phyloP scores from a whole-genome alignment of 441 rosid genomes.

The Mallotus repandus region DNA sequence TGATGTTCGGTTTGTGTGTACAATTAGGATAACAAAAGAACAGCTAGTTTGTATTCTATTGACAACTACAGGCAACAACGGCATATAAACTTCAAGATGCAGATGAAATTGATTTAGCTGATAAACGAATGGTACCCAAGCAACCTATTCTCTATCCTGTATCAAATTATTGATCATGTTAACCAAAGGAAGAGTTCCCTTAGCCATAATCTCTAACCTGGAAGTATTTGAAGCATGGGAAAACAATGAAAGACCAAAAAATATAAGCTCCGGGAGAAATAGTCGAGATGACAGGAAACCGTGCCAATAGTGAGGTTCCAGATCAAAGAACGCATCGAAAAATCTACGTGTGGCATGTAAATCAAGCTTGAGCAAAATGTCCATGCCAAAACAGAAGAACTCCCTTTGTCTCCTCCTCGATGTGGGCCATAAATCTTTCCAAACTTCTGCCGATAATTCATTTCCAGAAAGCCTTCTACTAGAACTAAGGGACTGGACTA shows the following conservation, averaged over 20 bases:
- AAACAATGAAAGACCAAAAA: constrained; percentile 81
- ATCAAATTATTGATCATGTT: constrained; percentile 80
- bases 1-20: not conserved
- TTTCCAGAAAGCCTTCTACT: constrained; percentile 42
- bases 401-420: constrained; percentile 90
- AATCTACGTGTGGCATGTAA: constrained; percentile 78
- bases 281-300: constrained; percentile 92
- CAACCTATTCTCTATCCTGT: constrained; percentile 64
- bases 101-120: constrained; percentile 20
- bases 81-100: constrained; percentile 10
- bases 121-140: constrained; percentile 15
- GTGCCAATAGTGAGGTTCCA: constrained; percentile 94
- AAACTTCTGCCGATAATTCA: constrained; percentile 67
- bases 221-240: constrained; percentile 81
- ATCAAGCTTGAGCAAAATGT: constrained; percentile 79
- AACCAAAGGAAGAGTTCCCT: constrained; percentile 86
- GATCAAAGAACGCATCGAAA: constrained; percentile 81
- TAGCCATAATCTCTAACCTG: constrained; percentile 89
- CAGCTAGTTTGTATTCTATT: constrained; percentile 14
- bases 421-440: constrained; percentile 95
- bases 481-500: constrained; percentile 66
- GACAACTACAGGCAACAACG: constrained; percentile 14
- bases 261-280: constrained; percentile 73
- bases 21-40: not conserved
- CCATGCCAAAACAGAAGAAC: constrained; percentile 99